A percentile compares a stretch with the other conserved stretches of the same genome.
These are phyloP conservation scores for Begonia peltatifolia DNA, from an alignment of 306 rosid genomes.

Conservation along the genomic window DNA sequence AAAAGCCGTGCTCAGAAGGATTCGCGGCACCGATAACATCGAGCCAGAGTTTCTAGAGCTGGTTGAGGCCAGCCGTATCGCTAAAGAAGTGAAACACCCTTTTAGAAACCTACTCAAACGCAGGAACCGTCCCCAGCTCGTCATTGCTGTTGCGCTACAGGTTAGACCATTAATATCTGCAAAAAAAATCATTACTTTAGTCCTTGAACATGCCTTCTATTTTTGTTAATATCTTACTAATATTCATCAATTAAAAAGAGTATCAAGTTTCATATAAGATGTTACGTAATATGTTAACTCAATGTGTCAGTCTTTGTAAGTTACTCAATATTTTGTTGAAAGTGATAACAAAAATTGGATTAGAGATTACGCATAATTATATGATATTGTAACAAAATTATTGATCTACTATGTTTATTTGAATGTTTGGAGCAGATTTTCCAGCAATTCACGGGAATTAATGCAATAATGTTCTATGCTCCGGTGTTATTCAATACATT, in stretches of 20 bases:
- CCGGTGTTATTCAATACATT: conserved; percentile 63
- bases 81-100: conserved; percentile 62
- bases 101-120: conserved; percentile 54
- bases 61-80: conserved; percentile 59
- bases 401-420: neutral
- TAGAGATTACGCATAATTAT: too few relatives aligned
- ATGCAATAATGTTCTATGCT: conserved; percentile 87
- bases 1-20: conserved; percentile 39
- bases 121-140: conserved; percentile 54
- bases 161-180: conserved; percentile 8
- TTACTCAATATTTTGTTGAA: too few relatives aligned
- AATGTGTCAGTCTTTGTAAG: too few relatives aligned
- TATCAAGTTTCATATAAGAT: too few relatives aligned
- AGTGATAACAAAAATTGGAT: too few relatives aligned
- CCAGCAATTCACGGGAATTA: conserved; percentile 87
- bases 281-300: too few relatives aligned
- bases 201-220: neutral
- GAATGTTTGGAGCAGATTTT: conserved; percentile 32
- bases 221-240: neutral
- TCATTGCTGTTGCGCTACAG: conserved; percentile 62
- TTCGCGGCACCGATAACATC: conserved; percentile 55
- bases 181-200: too few relatives aligned
- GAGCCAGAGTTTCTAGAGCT: conserved; percentile 74
- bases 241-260: neutral
- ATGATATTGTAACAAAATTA: too few relatives aligned